A percentile compares a stretch with the other conserved stretches of the same genome.
Conservation (phyloP, 352 stramenopile genomes). For the Globisporangium nunn region DNA sequence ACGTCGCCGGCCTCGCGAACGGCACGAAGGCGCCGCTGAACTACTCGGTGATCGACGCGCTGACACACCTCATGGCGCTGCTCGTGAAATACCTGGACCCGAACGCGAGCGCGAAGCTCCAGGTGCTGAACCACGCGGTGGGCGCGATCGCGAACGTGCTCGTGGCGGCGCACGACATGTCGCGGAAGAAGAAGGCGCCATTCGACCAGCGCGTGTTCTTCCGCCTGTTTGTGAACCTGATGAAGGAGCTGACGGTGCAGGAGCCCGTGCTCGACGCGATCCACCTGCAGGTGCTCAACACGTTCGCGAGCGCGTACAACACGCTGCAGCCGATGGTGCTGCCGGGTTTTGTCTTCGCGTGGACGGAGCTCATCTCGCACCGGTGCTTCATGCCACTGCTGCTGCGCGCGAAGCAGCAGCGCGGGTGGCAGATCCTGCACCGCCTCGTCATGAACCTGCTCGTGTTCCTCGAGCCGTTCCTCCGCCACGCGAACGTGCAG, state of each 20-base stretch:
- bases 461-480: constrained; percentile 96
- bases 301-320: constrained; percentile 96
- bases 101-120: constrained; percentile 63
- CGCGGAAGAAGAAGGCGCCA: constrained; percentile 71
- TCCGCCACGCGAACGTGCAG: constrained; percentile 83
- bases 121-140: constrained; percentile 95
- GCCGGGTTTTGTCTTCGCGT: constrained; percentile 97
- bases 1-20: constrained; percentile 26
- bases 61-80: constrained; percentile 95
- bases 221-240: constrained; percentile 96
- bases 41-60: constrained; percentile 95
- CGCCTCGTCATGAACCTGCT: constrained; percentile 97
- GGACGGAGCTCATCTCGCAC: constrained; percentile 98
- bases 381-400: constrained; percentile 98
- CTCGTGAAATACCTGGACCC: constrained; percentile 93
- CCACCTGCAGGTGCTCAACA: constrained; percentile 92
- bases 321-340: constrained; percentile 94
- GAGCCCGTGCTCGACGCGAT: constrained; percentile 92
- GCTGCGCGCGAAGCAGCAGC: constrained; percentile 90
- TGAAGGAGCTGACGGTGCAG: constrained; percentile 95
- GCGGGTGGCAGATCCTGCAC: constrained; percentile 96
- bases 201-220: constrained; percentile 99
- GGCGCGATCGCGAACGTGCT: constrained; percentile 92
- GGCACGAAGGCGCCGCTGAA: constrained; percentile 53
- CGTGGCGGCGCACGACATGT: constrained; percentile 80